A percentile compares a stretch with the other conserved stretches of the same genome.
Evolutionary conservation across 768 basidiomycete genomes (phyloP).

Genomic region (Auriscalpium microsporum): DNA sequence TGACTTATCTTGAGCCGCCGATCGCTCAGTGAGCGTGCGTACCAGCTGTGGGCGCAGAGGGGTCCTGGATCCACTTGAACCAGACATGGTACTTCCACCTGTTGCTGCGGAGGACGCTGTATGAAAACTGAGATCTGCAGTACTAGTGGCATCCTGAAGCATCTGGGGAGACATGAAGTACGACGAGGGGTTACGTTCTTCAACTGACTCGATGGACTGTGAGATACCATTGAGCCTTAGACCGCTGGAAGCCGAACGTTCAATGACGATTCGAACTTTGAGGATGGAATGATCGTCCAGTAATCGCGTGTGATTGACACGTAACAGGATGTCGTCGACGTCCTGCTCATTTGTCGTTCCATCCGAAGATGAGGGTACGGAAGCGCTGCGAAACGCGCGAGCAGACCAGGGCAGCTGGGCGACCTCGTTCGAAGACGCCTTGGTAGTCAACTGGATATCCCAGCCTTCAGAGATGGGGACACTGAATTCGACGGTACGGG

Average conservation of each 20-base stretch:
- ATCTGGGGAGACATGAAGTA: constrained; percentile 52
- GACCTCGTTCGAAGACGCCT: constrained; percentile 64
- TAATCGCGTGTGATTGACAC: constrained; percentile 63
- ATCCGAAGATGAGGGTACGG: constrained; percentile 20
- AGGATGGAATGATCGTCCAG: constrained; percentile 69
- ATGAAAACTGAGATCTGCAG: constrained; percentile 58
- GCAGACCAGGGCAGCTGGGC: constrained; percentile 69
- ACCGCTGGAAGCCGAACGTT: constrained; percentile 70
- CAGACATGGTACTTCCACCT: constrained; percentile 14
- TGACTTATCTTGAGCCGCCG: constrained; percentile 63
- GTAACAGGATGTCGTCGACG: constrained; percentile 47
- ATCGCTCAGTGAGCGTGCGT: constrained; percentile 35
- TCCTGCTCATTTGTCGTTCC: constrained; percentile 35
- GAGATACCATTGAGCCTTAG: constrained; percentile 83
- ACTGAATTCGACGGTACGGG: constrained; percentile 73
- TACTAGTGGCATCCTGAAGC: constrained; percentile 66
- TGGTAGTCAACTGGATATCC: constrained; percentile 76
- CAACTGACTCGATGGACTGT: constrained; percentile 53
- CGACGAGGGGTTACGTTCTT: constrained; percentile 60
- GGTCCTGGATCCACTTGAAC: constrained; percentile 19
- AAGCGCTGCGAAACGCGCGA: constrained; percentile 40
- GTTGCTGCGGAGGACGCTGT: constrained; percentile 51
- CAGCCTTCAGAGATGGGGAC: constrained; percentile 72
- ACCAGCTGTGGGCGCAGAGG: constrained; percentile 27
- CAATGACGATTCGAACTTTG: constrained; percentile 73